A percentile compares a stretch with the other conserved stretches of the same genome.
These are phyloP conservation scores for Platismatia glauca DNA, from an alignment of 495 filamentous ascomycete species.

Conservation along the genomic window DNA sequence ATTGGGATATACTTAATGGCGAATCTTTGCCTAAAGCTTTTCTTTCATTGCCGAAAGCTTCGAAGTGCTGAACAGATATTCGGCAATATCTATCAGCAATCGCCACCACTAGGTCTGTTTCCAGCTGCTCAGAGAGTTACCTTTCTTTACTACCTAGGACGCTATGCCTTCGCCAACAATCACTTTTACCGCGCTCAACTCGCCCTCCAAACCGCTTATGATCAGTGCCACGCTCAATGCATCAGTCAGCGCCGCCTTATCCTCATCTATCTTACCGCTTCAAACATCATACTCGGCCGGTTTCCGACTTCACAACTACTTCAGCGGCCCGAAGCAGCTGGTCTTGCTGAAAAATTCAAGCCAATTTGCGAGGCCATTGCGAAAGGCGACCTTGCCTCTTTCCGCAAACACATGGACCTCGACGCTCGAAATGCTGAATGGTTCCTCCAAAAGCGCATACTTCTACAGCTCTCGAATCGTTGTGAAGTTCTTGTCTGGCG, in stretches of 20 bases:
- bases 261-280: slow-evolving; percentile 73
- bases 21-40: slow-evolving; percentile 79
- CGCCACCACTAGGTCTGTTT: slow-evolving; percentile 67
- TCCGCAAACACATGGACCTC: slow-evolving; percentile 56
- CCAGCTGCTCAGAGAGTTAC: slow-evolving; percentile 84
- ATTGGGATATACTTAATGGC: slow-evolving; percentile 82
- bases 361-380: slow-evolving; percentile 67
- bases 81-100: slow-evolving; percentile 74
- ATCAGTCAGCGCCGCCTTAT: slow-evolving; percentile 67
- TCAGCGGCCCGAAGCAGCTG: slow-evolving; percentile 59
- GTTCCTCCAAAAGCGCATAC: slow-evolving; percentile 67
- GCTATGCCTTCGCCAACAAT: slow-evolving; percentile 73
- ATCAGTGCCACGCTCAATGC: slow-evolving; percentile 60
- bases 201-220: slow-evolving; percentile 69
- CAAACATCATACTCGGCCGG: slow-evolving; percentile 76
- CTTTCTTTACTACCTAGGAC: slow-evolving; percentile 89
- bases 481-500: slow-evolving; percentile 81
- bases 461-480: slow-evolving; percentile 61
- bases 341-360: slow-evolving; percentile 60
- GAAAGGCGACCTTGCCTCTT: slow-evolving; percentile 68
- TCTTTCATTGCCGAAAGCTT: slow-evolving; percentile 61
- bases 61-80: slow-evolving; percentile 77
- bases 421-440: slow-evolving; percentile 46
- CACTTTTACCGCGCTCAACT: slow-evolving; percentile 68
- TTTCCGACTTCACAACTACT: slow-evolving; percentile 65